A percentile compares a stretch with the other conserved stretches of the same genome.
These are phyloP conservation scores for Neoboletus brunneissimus DNA, from an alignment of 768 basidiomycete species.

Conservation along the genomic window DNA sequence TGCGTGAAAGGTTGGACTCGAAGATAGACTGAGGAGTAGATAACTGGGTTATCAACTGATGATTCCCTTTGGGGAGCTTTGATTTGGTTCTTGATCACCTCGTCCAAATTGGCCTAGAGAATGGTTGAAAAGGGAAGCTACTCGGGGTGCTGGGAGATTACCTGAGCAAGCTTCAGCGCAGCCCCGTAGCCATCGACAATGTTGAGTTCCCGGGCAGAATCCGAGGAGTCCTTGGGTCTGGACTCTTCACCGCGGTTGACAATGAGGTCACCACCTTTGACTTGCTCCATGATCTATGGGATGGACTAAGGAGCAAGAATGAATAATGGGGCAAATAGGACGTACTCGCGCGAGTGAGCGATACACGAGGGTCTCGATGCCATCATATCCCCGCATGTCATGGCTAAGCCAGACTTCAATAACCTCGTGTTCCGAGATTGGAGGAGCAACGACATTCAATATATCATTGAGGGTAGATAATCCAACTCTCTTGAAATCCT, in stretches of 20 bases:
- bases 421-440: constrained; percentile 97
- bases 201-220: constrained; percentile 66
- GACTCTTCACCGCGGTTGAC: constrained; percentile 82
- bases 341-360: constrained; percentile 76
- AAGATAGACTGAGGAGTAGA: constrained; percentile 88
- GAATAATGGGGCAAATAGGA: neutral
- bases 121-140: neutral
- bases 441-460: constrained; percentile 94
- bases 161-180: constrained; percentile 84
- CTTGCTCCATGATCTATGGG: constrained; percentile 85
- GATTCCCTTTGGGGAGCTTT: constrained; percentile 28
- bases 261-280: constrained; percentile 87
- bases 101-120: constrained; percentile 70
- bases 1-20: constrained; percentile 87
- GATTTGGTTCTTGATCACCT: constrained; percentile 65
- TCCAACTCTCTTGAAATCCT: constrained; percentile 87
- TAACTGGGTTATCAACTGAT: constrained; percentile 56
- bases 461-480: constrained; percentile 88
- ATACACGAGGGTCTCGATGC: constrained; percentile 92
- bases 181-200: constrained; percentile 81
- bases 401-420: constrained; percentile 95
- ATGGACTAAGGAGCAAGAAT: constrained; percentile 3
- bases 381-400: constrained; percentile 96
- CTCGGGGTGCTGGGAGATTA: constrained; percentile 28
- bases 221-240: constrained; percentile 54